These are phyloP conservation scores for Diaporthe longicolla DNA, from an alignment of 2,329 filamentous ascomycete genomes.

Conservation along the genomic window DNA sequence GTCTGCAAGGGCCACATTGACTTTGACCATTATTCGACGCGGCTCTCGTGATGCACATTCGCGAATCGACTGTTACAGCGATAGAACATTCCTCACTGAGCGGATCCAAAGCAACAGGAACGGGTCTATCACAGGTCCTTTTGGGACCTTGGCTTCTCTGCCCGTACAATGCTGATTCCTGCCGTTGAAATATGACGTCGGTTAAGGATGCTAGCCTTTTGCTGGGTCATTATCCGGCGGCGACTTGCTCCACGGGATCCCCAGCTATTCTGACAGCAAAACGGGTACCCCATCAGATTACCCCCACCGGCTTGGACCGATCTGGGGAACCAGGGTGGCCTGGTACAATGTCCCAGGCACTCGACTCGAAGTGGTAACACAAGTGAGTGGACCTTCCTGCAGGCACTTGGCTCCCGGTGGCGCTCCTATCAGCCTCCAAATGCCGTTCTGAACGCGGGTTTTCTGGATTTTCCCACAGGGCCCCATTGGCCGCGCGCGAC, in stretches of 20 bases:
- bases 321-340: conserved; percentile 29
- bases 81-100: background rate
- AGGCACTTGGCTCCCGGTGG: conserved; percentile 19
- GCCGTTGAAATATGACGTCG: background rate
- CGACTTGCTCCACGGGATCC: background rate
- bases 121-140: background rate
- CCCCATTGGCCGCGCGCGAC: conserved; percentile 5
- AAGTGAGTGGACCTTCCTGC: conserved; percentile 3
- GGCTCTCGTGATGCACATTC: background rate
- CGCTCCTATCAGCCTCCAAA: conserved; percentile 28
- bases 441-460: conserved; percentile 23
- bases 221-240: background rate
- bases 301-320: conserved; percentile 22
- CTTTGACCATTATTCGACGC: background rate
- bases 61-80: too few species aligned
- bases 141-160: background rate
- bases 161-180: background rate
- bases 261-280: background rate
- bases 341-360: background rate
- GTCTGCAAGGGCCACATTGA: background rate
- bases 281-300: background rate
- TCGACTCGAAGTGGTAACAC: conserved; percentile 30
- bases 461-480: conserved; percentile 26
- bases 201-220: background rate
- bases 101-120: background rate